These are phyloP conservation scores for Aspergillus ochraceoroseus DNA, from an alignment of 2,329 filamentous ascomycete species.

Conservation along the genomic window DNA sequence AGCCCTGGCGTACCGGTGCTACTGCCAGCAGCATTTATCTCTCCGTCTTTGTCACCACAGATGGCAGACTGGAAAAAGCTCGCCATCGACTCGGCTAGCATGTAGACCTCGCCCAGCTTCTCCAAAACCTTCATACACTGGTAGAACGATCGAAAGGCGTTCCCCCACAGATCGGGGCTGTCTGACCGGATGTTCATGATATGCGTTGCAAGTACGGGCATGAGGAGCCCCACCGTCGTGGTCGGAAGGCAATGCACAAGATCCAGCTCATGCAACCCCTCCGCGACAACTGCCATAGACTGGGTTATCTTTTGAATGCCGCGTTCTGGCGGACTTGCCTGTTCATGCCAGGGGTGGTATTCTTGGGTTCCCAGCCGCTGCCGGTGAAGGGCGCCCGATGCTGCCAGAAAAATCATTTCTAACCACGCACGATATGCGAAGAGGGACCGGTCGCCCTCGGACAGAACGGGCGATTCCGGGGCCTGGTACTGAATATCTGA, in stretches of 20 bases:
- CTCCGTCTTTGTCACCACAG: neutral
- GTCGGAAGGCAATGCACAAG: conserved; percentile 72
- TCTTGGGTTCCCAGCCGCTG: no score
- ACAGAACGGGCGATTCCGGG: conserved; percentile 37
- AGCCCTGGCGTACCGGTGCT: no score
- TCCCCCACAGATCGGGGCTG: conserved; percentile 8
- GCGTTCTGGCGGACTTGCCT: no score
- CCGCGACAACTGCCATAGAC: conserved; percentile 67
- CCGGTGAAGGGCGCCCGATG: neutral
- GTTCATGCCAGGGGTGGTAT: no score
- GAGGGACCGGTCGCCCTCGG: neutral
- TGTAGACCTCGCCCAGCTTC: conserved; percentile 13
- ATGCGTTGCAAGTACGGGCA: conserved; percentile 83
- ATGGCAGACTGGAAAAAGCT: conserved; percentile 7
- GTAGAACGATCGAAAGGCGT: conserved; percentile 10
- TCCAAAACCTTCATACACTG: conserved; percentile 14
- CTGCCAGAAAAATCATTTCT: conserved; percentile 3
- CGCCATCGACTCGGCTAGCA: conserved; percentile 13
- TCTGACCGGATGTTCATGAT: conserved; percentile 62
- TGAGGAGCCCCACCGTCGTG: conserved; percentile 74
- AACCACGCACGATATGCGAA: conserved; percentile 7
- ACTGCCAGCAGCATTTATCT: neutral
- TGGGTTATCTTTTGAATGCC: conserved; percentile 53
- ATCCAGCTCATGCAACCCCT: conserved; percentile 62
- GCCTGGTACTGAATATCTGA: conserved; percentile 42